Conservation (phyloP, 306 rosid genomes). For the Begonia fuchsioides region DNA sequence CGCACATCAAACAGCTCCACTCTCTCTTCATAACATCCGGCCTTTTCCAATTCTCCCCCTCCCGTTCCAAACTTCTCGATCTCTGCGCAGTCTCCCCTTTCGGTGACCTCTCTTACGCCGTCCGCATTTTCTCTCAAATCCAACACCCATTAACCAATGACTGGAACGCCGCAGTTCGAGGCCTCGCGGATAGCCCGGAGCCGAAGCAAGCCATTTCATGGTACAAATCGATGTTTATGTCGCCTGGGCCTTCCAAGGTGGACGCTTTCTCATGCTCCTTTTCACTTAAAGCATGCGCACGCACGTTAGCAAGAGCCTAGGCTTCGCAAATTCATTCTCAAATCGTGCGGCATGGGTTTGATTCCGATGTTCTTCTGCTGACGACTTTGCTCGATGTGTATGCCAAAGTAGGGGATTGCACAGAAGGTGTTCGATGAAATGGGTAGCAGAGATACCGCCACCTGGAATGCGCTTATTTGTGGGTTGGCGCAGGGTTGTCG, state of each 20-base stretch:
- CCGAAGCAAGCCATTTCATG: slow-evolving; percentile 53
- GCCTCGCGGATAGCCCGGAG: slow-evolving; percentile 54
- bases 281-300: slow-evolving; percentile 72
- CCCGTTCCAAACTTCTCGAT: slow-evolving; percentile 55
- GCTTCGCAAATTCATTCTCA: slow-evolving; percentile 59
- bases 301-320: slow-evolving; percentile 49
- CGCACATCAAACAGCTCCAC: slow-evolving; percentile 55
- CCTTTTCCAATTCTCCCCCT: slow-evolving; percentile 38
- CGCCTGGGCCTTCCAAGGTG: slow-evolving; percentile 19
- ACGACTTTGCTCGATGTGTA: slow-evolving; percentile 75
- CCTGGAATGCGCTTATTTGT: slow-evolving; percentile 69
- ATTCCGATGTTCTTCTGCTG: slow-evolving; percentile 29
- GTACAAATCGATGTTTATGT: slow-evolving; percentile 36
- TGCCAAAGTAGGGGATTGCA: slow-evolving; percentile 54
- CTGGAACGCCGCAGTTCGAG: slow-evolving; percentile 74
- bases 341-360: slow-evolving; percentile 40
- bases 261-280: slow-evolving; percentile 84
- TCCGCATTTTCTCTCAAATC: slow-evolving; percentile 29
- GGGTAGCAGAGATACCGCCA: slow-evolving; percentile 44
- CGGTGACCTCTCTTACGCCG: slow-evolving; percentile 46
- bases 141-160: slow-evolving; percentile 50
- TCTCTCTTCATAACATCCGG: slow-evolving; percentile 48
- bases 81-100: slow-evolving; percentile 47
- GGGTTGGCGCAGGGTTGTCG: slow-evolving; percentile 77
- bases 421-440: slow-evolving; percentile 72